Evolutionary conservation across 768 basidiomycete genomes (phyloP).

Genomic region (Candolleomyces eurysporus): DNA sequence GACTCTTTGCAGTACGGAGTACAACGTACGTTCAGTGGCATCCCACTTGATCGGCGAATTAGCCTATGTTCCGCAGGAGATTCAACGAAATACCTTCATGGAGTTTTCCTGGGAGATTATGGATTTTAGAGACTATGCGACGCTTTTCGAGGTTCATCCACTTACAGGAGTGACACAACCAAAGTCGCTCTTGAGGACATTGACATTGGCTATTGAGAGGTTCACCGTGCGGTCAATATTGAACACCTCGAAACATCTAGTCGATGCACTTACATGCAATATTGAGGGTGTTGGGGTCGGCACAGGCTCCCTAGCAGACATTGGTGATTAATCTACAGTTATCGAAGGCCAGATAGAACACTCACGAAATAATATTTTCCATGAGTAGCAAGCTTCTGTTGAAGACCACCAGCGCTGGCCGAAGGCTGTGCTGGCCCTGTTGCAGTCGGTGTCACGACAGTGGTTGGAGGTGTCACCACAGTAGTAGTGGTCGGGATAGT

Average conservation of each 20-base stretch:
- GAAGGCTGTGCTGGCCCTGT: background rate
- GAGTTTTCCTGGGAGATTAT: conserved; percentile 32
- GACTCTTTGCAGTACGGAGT: background rate
- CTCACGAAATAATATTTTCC: conserved; percentile 36
- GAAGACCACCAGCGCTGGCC: conserved; percentile 17
- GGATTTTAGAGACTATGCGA: background rate
- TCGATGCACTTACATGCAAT: conserved; percentile 22
- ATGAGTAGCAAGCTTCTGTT: conserved; percentile 26
- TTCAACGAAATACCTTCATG: conserved; percentile 32
- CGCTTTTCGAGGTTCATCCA: background rate
- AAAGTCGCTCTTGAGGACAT: conserved; percentile 34
- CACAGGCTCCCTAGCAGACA: conserved; percentile 18
- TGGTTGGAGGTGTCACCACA: background rate
- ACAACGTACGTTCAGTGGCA: conserved; percentile 32
- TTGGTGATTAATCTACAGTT: background rate
- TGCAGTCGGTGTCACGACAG: background rate
- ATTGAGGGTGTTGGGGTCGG: conserved; percentile 28
- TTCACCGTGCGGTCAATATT: too few relatives aligned
- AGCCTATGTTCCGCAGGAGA: background rate
- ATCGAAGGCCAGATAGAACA: background rate
- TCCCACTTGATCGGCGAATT: conserved; percentile 28
- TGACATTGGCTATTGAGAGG: conserved; percentile 25
- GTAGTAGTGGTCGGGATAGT: background rate
- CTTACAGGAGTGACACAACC: conserved; percentile 38
- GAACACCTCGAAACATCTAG: too few relatives aligned